Evolutionary conservation across 257 asterid species (phyloP), one percentile per base, ranked within the genome.

Genomic region (Orobanche coerulescens): DNA sequence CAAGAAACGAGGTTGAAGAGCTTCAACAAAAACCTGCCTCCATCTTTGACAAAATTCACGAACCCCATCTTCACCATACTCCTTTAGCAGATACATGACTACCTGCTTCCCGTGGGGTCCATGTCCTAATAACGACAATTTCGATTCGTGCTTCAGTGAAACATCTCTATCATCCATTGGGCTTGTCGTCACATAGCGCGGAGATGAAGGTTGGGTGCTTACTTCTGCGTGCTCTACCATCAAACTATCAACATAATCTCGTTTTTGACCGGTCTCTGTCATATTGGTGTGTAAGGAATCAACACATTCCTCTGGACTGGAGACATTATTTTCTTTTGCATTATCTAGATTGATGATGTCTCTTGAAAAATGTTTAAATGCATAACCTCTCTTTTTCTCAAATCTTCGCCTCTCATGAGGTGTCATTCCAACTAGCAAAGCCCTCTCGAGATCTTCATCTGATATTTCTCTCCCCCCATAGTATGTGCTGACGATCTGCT

Each of bases 31-130:
- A 72, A 86, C 84, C 34, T 79, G 97, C 65, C 98, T 82, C 97
- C 96, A 92, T 66, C 84, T 78, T 78, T 84, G 98, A 71, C 98
- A 92, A 74, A 88, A 89, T 1, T 86, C 83, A 44, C 83, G 77
- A 63, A 92, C 70, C 54, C 98, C 97, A 28, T 88, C 87, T 47
- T 86, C 97, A 15, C 97, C 97, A 58, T 75, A 63, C 69, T 84
- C 86, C 71, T 66, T 78, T 9, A 86, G 80, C 49, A 92, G 69
- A 75, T 73, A 52, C 42, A 67, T 73, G 16, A 92, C 88, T 11
- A 92, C 95, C 73, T 79, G 89, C 78, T 83, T 88, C 53, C 98
- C 98, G 25, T 92, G 98, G 19, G 97, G 95, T 55, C 98, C 97
- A 71, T 92, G 97, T 63, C 98, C 98, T 70, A 88, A 75, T 31